Evolutionary conservation across 257 asterid genomes (phyloP), one percentile per base, ranked within the genome.

Genomic region (Capsicum baccatum): DNA sequence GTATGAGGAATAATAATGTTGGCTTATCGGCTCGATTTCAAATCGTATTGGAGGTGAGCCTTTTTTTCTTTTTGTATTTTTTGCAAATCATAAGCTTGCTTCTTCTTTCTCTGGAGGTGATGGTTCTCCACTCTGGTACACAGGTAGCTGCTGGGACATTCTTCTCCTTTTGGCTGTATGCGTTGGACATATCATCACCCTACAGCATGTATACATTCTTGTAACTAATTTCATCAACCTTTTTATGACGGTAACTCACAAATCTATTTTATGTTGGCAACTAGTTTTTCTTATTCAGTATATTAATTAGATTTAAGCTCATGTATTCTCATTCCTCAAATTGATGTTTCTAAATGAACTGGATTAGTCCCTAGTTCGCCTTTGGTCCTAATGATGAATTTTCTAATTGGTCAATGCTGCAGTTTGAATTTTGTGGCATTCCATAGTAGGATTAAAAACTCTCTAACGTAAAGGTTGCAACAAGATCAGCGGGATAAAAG

Each of bases 151-250:
- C 90, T 79, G 95, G 98, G 76, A 79, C 59, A 42, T 90, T 92
- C 86, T 96, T 93, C 93, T 91, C 97, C 70, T 91, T 89, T 86
- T 96, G 99, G 99, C 85, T 91, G 85, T 88, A 84, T 85, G 84
- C 91, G 52, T 84, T 96, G 19, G 89, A 93, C 89, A 84, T 96
- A 84, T 88, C 91, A 39, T 89, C 92, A 63, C 92, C 92, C 54
- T 89, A 89, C 89, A 85, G 88, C 91, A 89, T 86, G 92, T 87
- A 89, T 84, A 89, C 83, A 54, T 87, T 94, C 98, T 92, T 89
- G 88, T 88, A 92, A 92, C 92, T 93, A 90, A 85, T 87, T 91
- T 90, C 91, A 85, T 86, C 93, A 89, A 89, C 93, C 85, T 91
- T 91, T 90, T 87, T 86, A 83, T 83, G 86, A 92, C 91, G 94